phyloP scores from a whole-genome alignment of 352 stramenopile species.

The Phytophthora podocarpi region DNA sequence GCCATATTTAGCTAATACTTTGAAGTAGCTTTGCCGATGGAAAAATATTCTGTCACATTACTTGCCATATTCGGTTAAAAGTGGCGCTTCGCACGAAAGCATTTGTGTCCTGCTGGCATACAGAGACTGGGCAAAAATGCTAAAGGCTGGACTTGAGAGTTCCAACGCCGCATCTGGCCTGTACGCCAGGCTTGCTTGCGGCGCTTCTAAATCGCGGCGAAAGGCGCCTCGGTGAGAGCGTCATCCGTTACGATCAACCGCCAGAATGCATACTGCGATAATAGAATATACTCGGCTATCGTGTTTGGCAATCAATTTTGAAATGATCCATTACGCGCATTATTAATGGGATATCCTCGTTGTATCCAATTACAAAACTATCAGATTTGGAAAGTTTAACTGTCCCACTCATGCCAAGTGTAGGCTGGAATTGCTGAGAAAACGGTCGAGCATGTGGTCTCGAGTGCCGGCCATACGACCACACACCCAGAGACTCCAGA shows the following conservation, averaged over 20 bases:
- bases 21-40: no score
- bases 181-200: no score
- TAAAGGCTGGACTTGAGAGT: no score
- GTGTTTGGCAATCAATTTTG: not conserved
- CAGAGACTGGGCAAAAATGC: not conserved
- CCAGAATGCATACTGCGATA: conserved; percentile 1
- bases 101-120: no score
- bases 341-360: no score
- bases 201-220: no score
- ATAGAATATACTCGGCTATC: not conserved
- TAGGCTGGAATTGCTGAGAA: conserved; percentile 20
- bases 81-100: not conserved
- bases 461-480: conserved; percentile 7
- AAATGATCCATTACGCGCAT: no score
- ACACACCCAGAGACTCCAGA: no score
- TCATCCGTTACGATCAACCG: conserved; percentile 11
- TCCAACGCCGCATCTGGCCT: conserved; percentile 11
- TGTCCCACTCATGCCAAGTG: conserved; percentile 13
- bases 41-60: no score
- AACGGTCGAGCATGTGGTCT: conserved; percentile 10
- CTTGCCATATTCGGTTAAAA: not conserved
- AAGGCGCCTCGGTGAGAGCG: conserved; percentile 19
- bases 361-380: not conserved
- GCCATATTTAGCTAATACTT: no score
- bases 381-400: not conserved